These are phyloP conservation scores for Stephanodiscus minutulus DNA, from an alignment of 108 stramenopile genomes.

Conservation along the genomic window DNA sequence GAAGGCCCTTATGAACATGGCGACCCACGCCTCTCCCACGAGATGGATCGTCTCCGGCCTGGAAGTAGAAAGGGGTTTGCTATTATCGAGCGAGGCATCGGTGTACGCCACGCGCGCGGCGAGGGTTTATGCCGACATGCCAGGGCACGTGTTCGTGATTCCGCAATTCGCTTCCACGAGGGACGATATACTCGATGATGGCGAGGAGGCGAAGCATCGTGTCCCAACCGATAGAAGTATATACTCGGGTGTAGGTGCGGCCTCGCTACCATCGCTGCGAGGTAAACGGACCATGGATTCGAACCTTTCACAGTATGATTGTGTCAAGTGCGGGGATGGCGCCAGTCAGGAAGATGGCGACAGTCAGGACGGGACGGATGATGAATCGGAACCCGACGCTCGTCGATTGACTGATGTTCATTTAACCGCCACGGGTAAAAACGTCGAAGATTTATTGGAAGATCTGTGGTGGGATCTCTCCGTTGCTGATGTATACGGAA, in stretches of 20 bases:
- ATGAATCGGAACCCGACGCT: constrained; percentile 17
- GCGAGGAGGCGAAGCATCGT: constrained; percentile 8
- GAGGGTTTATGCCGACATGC: constrained; percentile 44
- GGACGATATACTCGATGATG: constrained; percentile 44
- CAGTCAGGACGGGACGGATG: not conserved
- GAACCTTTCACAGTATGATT: constrained; percentile 40
- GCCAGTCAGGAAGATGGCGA: too few relatives aligned
- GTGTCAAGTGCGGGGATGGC: constrained; percentile 28
- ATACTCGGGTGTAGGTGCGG: constrained; percentile 38
- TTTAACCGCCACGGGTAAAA: constrained; percentile 14
- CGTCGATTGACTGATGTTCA: constrained; percentile 21
- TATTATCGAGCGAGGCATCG: constrained; percentile 69
- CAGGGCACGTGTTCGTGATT: constrained; percentile 66
- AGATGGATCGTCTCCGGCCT: constrained; percentile 81
- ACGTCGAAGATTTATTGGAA: constrained; percentile 48
- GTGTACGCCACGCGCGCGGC: constrained; percentile 60
- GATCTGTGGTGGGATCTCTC: constrained; percentile 71
- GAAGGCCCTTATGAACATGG: constrained; percentile 88
- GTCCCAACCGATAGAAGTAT: constrained; percentile 25
- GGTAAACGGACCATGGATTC: constrained; percentile 44
- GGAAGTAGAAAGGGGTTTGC: constrained; percentile 76
- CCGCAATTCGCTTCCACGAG: constrained; percentile 71
- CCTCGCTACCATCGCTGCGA: constrained; percentile 37
- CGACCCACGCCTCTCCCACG: constrained; percentile 73
- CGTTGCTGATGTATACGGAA: constrained; percentile 41